Percentiles rank a stretch among this genome's conserved stretches.
These are phyloP conservation scores for Silene noctiflora DNA, from an alignment of 179 eudicot species.

Conservation along the genomic window DNA sequence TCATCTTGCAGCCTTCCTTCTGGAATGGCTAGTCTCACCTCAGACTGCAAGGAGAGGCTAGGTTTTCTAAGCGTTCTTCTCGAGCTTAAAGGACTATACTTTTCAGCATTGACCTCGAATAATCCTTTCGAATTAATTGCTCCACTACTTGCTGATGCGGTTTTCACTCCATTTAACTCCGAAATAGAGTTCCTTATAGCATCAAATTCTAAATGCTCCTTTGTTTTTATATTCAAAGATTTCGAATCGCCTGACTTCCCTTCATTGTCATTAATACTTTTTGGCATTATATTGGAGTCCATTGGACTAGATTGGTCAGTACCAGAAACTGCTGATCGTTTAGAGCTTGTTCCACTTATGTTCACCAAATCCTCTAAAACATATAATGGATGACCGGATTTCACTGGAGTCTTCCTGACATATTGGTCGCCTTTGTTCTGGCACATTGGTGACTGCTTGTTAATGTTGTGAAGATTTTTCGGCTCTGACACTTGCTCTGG, in stretches of 20 bases:
- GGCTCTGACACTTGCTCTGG: constrained; percentile 30
- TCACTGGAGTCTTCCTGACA: constrained; percentile 23
- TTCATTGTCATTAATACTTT: constrained; percentile 29
- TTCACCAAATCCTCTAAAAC: constrained; percentile 19
- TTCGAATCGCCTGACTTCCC: constrained; percentile 14
- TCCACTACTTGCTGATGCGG: constrained; percentile 20
- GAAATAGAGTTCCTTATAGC: constrained; percentile 18
- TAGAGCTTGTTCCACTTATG: constrained; percentile 16
- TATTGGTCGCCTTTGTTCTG: constrained; percentile 16
- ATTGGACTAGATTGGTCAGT: constrained; percentile 28
- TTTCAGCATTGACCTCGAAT: constrained; percentile 11
- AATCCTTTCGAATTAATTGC: constrained; percentile 20
- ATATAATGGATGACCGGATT: constrained; percentile 12
- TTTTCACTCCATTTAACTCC: constrained; percentile 22
- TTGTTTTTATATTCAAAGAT: constrained; percentile 20
- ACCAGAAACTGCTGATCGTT: constrained; percentile 32
- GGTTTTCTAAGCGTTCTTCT: constrained; percentile 36
- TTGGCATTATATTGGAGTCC: constrained; percentile 38
- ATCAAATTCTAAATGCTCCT: constrained; percentile 23
- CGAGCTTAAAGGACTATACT: constrained; percentile 22
- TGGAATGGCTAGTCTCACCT: constrained; percentile 15
- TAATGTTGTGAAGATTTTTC: constrained; percentile 17
- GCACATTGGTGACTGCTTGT: constrained; percentile 24
- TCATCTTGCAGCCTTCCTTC: constrained; percentile 22
- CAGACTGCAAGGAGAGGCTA: constrained; percentile 27